Evolutionary conservation across 441 rosid species (phyloP).

Genomic region (Pelargonium myrrhifolium): DNA sequence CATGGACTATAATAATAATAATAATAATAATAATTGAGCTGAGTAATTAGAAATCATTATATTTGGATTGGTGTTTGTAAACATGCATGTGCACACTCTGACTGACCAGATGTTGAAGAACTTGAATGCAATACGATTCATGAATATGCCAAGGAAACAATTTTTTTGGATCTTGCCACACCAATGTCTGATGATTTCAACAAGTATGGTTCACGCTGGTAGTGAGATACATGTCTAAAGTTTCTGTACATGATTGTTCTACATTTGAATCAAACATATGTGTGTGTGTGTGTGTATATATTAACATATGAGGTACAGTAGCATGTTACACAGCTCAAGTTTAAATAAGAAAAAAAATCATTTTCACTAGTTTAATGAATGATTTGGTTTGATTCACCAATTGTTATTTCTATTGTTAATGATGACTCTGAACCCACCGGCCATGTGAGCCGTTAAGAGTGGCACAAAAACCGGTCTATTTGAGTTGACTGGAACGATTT

Average conservation of each 20-base stretch:
- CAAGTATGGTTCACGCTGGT: background rate
- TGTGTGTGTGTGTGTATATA: no score
- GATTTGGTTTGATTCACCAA: background rate
- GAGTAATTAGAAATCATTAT: background rate
- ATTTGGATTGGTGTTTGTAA: background rate
- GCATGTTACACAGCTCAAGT: background rate
- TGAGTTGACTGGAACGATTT: conserved; percentile 33
- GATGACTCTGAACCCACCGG: conserved; percentile 57
- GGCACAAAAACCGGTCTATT: conserved; percentile 52
- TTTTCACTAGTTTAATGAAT: background rate
- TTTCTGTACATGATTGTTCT: conserved; percentile 1
- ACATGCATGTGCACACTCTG: background rate
- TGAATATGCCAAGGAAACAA: background rate
- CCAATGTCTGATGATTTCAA: background rate
- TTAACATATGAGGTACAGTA: background rate
- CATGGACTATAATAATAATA: background rate
- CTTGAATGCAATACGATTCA: background rate
- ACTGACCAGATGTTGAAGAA: background rate
- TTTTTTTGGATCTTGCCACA: background rate
- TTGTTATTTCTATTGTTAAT: conserved; percentile 34
- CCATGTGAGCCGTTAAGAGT: conserved; percentile 82
- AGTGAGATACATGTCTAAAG: background rate
- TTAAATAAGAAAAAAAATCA: background rate
- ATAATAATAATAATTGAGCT: background rate
- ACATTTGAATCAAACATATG: background rate